Conservation (phyloP, 2,329 filamentous ascomycete genomes). For the Blumeriella jaapii region DNA sequence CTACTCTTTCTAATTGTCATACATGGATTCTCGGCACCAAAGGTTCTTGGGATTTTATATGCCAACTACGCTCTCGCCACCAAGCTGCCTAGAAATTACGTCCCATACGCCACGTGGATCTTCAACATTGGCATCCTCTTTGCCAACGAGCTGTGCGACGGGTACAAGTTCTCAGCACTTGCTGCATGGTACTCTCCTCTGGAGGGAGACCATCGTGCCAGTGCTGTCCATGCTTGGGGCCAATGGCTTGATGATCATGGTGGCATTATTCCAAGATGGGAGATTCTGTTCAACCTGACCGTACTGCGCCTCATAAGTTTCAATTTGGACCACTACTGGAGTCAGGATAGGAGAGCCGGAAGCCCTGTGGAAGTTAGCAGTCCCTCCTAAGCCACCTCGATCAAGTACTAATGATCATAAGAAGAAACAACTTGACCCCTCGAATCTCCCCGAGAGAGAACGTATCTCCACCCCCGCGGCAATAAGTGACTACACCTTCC, state of each 20-base stretch:
- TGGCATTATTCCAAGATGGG: conserved; percentile 83
- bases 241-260: conserved; percentile 66
- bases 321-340: conserved; percentile 97
- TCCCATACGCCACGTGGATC: conserved; percentile 72
- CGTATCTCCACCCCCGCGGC: conserved; percentile 68
- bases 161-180: conserved; percentile 62
- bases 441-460: conserved; percentile 78
- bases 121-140: conserved; percentile 85
- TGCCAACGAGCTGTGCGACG: conserved; percentile 72
- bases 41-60: conserved; percentile 69
- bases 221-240: conserved; percentile 38
- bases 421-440: conserved; percentile 94
- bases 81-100: conserved; percentile 52
- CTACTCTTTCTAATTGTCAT: conserved; percentile 65
- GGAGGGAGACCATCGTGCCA: conserved; percentile 3
- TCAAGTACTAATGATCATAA: conserved; percentile 56
- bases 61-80: conserved; percentile 75
- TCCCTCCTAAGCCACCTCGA: background rate
- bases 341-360: conserved; percentile 47
- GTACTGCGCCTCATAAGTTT: conserved; percentile 89
- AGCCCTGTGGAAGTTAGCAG: conserved; percentile 70
- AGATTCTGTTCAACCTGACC: conserved; percentile 95
- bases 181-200: conserved; percentile 38
- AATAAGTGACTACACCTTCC: conserved; percentile 60
- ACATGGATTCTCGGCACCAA: conserved; percentile 76